Evolutionary conservation across 2,329 filamentous ascomycete species (phyloP).

Genomic region (Paraphoma sp.): DNA sequence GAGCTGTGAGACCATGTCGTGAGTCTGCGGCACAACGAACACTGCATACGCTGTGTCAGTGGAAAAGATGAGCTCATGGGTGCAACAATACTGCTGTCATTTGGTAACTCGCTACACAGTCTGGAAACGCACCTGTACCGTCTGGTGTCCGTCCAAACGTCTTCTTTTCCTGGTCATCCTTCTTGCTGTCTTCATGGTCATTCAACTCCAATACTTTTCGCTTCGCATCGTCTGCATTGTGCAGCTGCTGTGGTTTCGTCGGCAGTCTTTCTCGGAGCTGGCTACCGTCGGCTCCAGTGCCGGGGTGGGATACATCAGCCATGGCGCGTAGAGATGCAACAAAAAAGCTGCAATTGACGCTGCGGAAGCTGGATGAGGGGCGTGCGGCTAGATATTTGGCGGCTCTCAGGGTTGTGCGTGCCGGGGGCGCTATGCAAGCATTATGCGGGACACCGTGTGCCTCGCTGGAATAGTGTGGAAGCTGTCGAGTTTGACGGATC

Average conservation of each 20-base stretch:
- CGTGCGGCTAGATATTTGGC: constrained; percentile 24
- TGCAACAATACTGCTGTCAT: not conserved
- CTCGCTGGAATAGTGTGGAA: constrained; percentile 26
- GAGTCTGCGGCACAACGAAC: constrained; percentile 92
- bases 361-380: constrained; percentile 19
- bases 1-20: constrained; percentile 98
- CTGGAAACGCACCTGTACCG: constrained; percentile 75
- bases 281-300: constrained; percentile 34
- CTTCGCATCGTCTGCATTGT: constrained; percentile 48
- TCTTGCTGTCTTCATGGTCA: constrained; percentile 55
- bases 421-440: constrained; percentile 36
- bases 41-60: constrained; percentile 61
- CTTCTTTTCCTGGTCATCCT: constrained; percentile 67
- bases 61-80: not conserved
- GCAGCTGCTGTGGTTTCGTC: constrained; percentile 36
- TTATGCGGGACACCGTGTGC: constrained; percentile 24
- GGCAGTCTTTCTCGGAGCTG: constrained; percentile 38
- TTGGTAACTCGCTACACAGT: not conserved
- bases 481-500: constrained; percentile 12
- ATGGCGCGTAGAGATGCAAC: constrained; percentile 22
- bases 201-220: constrained; percentile 59
- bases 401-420: constrained; percentile 26
- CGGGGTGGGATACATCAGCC: constrained; percentile 27
- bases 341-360: constrained; percentile 18
- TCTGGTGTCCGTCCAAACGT: constrained; percentile 91